Conservation (phyloP, 257 asterid species). For the Orobanche coerulescens region DNA sequence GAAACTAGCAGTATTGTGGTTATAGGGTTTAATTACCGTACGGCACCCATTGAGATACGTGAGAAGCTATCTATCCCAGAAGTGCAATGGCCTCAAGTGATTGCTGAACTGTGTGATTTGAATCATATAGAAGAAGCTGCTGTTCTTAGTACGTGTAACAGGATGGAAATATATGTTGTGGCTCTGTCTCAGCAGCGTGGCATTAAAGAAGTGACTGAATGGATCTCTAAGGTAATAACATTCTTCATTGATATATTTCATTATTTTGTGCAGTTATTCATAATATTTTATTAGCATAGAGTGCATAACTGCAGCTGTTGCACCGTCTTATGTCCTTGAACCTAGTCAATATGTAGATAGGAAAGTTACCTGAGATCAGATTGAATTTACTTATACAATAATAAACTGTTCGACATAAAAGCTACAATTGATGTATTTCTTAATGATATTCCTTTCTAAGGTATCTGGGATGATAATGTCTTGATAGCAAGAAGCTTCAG, state of each 20-base stretch:
- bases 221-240: slow-evolving; percentile 86
- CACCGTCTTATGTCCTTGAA: background rate
- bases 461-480: background rate
- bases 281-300: background rate
- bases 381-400: background rate
- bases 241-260: background rate
- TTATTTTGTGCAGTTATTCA: background rate
- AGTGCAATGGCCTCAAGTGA: slow-evolving; percentile 76
- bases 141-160: slow-evolving; percentile 84
- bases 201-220: slow-evolving; percentile 83
- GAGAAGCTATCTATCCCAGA: slow-evolving; percentile 92
- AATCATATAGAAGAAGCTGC: slow-evolving; percentile 96
- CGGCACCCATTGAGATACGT: slow-evolving; percentile 79
- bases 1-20: slow-evolving; percentile 70
- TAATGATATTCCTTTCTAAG: background rate
- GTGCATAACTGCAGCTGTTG: background rate
- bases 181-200: slow-evolving; percentile 87
- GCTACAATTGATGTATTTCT: background rate
- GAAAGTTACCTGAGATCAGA: background rate
- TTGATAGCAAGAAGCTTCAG: background rate
- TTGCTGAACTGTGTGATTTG: slow-evolving; percentile 58
- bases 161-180: slow-evolving; percentile 79
- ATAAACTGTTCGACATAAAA: background rate
- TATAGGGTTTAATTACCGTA: slow-evolving; percentile 66
- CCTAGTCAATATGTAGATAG: background rate